Conservation (phyloP, 1,284 basidiomycete genomes). For the Sphagnurus paluster region DNA sequence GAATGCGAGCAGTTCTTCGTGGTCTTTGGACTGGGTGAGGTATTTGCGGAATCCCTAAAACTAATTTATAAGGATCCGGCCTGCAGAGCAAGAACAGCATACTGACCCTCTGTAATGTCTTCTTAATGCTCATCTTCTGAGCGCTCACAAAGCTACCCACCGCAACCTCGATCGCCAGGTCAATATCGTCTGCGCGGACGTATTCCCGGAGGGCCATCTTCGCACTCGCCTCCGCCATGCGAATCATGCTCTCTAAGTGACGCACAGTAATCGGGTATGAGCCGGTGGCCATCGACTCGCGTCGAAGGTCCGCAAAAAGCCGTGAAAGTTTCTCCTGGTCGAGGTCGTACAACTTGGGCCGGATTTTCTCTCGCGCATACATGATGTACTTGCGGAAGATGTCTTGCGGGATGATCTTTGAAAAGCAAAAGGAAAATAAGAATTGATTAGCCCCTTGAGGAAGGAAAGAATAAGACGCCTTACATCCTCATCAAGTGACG, state of each 20-base stretch:
- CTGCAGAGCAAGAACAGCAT: conserved; percentile 7
- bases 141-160: conserved; percentile 94
- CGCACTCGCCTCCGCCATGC: conserved; percentile 97
- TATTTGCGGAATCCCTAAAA: conserved; percentile 94
- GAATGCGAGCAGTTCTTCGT: conserved; percentile 95
- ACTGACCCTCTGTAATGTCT: conserved; percentile 90
- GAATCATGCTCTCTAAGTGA: conserved; percentile 98
- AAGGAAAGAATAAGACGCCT: conserved; percentile 28
- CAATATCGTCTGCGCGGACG: conserved; percentile 95
- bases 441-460: background rate
- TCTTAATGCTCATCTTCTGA: conserved; percentile 99
- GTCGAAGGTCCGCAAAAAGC: conserved; percentile 95
- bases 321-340: conserved; percentile 95
- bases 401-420: conserved; percentile 94
- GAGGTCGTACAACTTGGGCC: conserved; percentile 90
- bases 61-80: conserved; percentile 6
- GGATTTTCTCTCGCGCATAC: conserved; percentile 93
- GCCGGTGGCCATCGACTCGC: conserved; percentile 95
- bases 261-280: conserved; percentile 98
- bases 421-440: conserved; percentile 6
- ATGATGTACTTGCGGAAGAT: conserved; percentile 98
- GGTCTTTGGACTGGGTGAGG: conserved; percentile 89
- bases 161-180: conserved; percentile 94
- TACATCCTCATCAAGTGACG: conserved; percentile 90
- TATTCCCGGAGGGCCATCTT: conserved; percentile 99